Evolutionary conservation across 2,329 filamentous ascomycete species (phyloP).

Genomic region (Cytospora mali): DNA sequence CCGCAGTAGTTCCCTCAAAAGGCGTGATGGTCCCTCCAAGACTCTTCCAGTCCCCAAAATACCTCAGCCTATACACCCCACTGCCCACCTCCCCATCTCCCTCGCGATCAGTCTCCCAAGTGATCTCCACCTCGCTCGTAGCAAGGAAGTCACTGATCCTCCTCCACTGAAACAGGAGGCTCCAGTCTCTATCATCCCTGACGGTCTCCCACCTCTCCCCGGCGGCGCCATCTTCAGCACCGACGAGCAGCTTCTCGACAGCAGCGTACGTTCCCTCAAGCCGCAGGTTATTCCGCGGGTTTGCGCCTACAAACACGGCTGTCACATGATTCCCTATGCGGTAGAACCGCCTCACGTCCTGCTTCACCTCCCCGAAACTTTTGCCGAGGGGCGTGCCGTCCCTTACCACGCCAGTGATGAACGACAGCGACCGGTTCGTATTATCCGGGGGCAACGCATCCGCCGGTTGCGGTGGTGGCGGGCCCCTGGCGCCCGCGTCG

Average conservation of each 20-base stretch:
- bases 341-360: conserved; percentile 58
- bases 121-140: conserved; percentile 75
- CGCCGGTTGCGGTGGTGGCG: conserved; percentile 42
- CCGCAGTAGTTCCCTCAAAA: conserved; percentile 69
- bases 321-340: conserved; percentile 62
- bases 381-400: conserved; percentile 68
- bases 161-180: conserved; percentile 78
- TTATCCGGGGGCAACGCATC: conserved; percentile 76
- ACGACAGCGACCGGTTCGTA: conserved; percentile 70
- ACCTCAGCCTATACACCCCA: conserved; percentile 78
- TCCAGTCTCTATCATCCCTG: conserved; percentile 80
- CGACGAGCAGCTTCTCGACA: conserved; percentile 63
- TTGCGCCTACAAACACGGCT: conserved; percentile 79
- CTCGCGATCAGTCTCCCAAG: conserved; percentile 74
- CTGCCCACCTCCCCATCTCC: conserved; percentile 70
- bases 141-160: conserved; percentile 70
- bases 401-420: conserved; percentile 77
- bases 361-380: conserved; percentile 69
- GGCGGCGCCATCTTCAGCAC: conserved; percentile 36
- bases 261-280: conserved; percentile 77
- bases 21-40: conserved; percentile 60
- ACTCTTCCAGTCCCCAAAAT: conserved; percentile 81
- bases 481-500: conserved; percentile 45
- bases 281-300: conserved; percentile 84
- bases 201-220: conserved; percentile 62